Base-by-base conservation (phyloP, 192 early-diverging fungal genomes). In the Paraglomus brasilianum region DNA sequence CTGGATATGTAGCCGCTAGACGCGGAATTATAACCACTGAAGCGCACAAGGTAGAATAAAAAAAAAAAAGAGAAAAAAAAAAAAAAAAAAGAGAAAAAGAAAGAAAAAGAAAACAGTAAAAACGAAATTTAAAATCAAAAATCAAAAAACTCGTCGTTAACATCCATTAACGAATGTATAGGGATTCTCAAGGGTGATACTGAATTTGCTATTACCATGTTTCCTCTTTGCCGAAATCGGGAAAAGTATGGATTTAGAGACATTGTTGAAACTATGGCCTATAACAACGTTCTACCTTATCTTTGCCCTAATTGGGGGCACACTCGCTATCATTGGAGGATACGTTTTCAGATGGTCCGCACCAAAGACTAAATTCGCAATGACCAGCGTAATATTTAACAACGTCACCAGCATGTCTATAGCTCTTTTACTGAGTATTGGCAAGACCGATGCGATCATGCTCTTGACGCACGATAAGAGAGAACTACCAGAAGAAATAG, bases 371-470 rank as follows among this genome's bases (percentile, higher is more conserved):
- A 73, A 51, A 60, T 73, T 73, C 24, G 22, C 60, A n/a, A 46
- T 45, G 5, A 66, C 72, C 19, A 63, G 72, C 3, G 57, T 67
- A 38, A 73, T 73, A 10, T 73, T 73, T 41, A 66, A 73, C 36
- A 73, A 73, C 15, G 57, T 66, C 9, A 73, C 72, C 7, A 59
- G 53, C 10, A 45, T 66, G 49, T 45, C 65, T 24, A 36, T 73
- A 5, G 72, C 59, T 13, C 59, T 73, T 42, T 49, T 73, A 13
- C 14, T 67, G 60, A 55, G 64, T 17, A n/a, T 73, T n/a, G 56
- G 13, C 8, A 50, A 39, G 9, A 67, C 72, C 1, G 17, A n/a
- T n/a, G 65, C 72, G 1, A 67, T 73, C 22, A 48, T 11, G 0
- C 8, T 73, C 22, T 58, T 73, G 11, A 5, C 42, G 5, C 43